Percentiles rank a stretch among this genome's conserved stretches.
phyloP scores from a whole-genome alignment of 2,329 filamentous ascomycete species.

The Chrysoporthe austroafricana region DNA sequence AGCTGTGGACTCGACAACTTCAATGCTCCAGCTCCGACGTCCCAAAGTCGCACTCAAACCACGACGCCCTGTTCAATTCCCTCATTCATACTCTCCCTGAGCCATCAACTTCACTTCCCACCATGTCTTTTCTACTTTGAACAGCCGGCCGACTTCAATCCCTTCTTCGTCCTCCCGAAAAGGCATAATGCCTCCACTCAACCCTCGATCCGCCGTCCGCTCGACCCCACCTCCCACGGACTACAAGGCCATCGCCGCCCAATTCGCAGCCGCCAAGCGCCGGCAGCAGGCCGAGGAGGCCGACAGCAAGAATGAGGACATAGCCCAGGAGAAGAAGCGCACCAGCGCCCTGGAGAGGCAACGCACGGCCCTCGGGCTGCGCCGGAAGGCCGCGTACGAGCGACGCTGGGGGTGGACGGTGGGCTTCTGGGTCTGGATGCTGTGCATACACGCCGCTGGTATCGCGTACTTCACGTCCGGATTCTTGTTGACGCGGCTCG shows the following conservation, averaged over 20 bases:
- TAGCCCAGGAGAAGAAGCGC: slow-evolving; percentile 36
- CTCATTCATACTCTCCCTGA: slow-evolving; percentile 16
- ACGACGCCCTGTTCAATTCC: slow-evolving; percentile 17
- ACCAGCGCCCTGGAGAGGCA: slow-evolving; percentile 47
- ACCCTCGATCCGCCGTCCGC: slow-evolving; percentile 28
- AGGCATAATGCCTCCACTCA: slow-evolving; percentile 37
- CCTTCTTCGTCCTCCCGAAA: slow-evolving; percentile 1
- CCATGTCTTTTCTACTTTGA: slow-evolving; percentile 25
- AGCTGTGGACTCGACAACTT: slow-evolving; percentile 17
- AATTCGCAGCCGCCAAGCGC: slow-evolving; percentile 58
- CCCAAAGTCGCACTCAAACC: not conserved
- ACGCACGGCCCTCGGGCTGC: slow-evolving; percentile 51
- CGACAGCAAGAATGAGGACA: slow-evolving; percentile 31
- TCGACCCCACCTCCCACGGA: slow-evolving; percentile 43
- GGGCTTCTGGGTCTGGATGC: slow-evolving; percentile 71
- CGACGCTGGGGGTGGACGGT: slow-evolving; percentile 61
- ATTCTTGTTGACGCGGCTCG: slow-evolving; percentile 86
- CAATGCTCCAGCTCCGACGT: slow-evolving; percentile 15
- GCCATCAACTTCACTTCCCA: slow-evolving; percentile 22
- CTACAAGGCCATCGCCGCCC: slow-evolving; percentile 56
- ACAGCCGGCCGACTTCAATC: not conserved
- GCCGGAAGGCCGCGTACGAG: slow-evolving; percentile 55
- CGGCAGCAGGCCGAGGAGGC: slow-evolving; percentile 50
- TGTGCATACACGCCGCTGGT: slow-evolving; percentile 76
- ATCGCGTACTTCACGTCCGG: slow-evolving; percentile 93